Base-by-base conservation (phyloP, 305 asterid genomes). In the Rubia tinctorum region DNA sequence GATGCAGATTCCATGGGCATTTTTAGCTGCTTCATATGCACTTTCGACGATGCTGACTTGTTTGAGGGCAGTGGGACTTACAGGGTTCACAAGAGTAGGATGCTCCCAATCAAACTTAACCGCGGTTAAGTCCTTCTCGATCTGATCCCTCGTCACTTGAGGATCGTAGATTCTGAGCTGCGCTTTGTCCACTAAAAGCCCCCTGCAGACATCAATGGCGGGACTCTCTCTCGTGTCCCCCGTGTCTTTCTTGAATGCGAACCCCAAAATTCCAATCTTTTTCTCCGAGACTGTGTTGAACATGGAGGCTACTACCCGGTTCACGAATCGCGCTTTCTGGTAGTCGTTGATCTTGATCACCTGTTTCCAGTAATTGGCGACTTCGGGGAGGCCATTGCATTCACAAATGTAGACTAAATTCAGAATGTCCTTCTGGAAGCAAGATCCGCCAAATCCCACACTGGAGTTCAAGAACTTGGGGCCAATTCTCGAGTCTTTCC, bases 221-320 rank as follows among this genome's bases (percentile, higher is more conserved):
- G 83, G 83, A 20, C 81, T 80, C 76, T 80, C 81, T 56, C 83
- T 58, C 1, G 83, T 76, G 15, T 80, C 83, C 18, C 81, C 81
- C 11, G 81, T 8, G 42, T 80, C 80, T 73, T 75, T 66, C 71
- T 66, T 66, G 56, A 66, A 66, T 1, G 71, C 71, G 25, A 66
- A 66, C 22, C 71, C 71, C 20, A 73, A 68, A 37, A 80, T 69
- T 43, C 81, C 78, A 30, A 80, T 64, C 66, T 80, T 76, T 75
- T 80, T 80, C 15, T 72, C 65, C 27, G 83, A 75, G 3, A 80
- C 71, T 3, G 80, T 80, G 71, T 80, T 80, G 49, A 80, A 80
- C 83, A 80, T 80, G 34, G 83, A 80, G 44, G 83, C 63, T 27
- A 80, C 81, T 15, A 80, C 55, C 43, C 78, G 66, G 72, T 80